These are phyloP conservation scores for Puya raimondii DNA, from an alignment of 176 grass and related monocot species.

Conservation along the genomic window DNA sequence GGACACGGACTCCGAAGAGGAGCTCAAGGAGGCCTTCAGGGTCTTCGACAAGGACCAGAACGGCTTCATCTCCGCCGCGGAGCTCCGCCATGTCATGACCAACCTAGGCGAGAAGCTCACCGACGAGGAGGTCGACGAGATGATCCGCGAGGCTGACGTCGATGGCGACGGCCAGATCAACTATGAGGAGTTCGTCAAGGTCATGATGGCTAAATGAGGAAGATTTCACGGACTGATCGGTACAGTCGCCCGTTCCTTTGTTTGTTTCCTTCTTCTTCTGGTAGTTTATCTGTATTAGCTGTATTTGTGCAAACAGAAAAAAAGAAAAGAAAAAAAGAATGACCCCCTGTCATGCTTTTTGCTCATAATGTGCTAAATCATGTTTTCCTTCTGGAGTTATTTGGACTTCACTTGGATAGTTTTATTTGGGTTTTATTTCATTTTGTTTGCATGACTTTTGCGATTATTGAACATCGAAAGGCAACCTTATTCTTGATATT, in stretches of 20 bases:
- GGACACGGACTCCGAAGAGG: constrained; percentile 8
- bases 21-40: constrained; percentile 7
- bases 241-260: neutral
- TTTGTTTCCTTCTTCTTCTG: neutral
- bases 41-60: constrained; percentile 12
- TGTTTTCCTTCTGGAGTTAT: too few relatives aligned
- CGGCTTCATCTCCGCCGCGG: constrained; percentile 36
- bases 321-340: too few relatives aligned
- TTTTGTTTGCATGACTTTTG: too few relatives aligned
- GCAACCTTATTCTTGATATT: too few relatives aligned
- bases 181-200: neutral
- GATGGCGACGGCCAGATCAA: constrained; percentile 37
- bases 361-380: neutral
- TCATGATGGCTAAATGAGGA: constrained; percentile 2
- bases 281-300: neutral
- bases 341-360: neutral
- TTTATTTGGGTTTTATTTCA: too few relatives aligned
- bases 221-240: neutral
- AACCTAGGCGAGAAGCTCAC: constrained; percentile 40
- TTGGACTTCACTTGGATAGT: too few relatives aligned
- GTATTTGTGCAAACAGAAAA: too few relatives aligned
- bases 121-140: constrained; percentile 39
- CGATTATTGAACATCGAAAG: too few relatives aligned
- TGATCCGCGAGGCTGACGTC: constrained; percentile 45
- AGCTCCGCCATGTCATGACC: constrained; percentile 43